These are phyloP conservation scores for Immersiella caudata DNA, from an alignment of 495 filamentous ascomycete species.

Conservation along the genomic window DNA sequence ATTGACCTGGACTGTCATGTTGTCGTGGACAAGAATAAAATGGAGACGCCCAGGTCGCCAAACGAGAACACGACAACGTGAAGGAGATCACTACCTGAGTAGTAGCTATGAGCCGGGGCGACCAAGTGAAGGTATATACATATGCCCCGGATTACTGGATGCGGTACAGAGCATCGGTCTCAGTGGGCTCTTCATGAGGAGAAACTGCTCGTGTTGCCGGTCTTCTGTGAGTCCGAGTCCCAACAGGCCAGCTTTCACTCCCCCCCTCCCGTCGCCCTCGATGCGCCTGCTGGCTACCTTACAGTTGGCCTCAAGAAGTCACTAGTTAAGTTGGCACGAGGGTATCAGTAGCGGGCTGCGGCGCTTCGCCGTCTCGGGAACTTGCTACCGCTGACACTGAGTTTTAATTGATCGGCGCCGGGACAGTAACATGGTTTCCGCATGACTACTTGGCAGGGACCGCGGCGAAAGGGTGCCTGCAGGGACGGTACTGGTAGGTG, in stretches of 20 bases:
- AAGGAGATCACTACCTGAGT: neutral
- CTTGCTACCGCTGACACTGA: neutral
- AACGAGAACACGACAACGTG: neutral
- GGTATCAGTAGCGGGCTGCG: neutral
- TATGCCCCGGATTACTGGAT: neutral
- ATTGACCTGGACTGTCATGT: constrained; percentile 16
- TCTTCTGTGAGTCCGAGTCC: neutral
- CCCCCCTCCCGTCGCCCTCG: neutral
- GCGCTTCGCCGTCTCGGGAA: neutral
- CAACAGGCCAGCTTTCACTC: neutral
- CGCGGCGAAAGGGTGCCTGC: neutral
- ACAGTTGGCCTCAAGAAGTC: neutral
- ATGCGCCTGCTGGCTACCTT: neutral
- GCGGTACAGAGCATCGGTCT: neutral
- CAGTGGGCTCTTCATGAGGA: neutral
- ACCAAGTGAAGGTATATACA: neutral
- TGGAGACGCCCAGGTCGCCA: neutral
- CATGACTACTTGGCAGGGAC: neutral
- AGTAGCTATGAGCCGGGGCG: neutral
- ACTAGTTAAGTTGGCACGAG: neutral
- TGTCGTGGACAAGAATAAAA: neutral
- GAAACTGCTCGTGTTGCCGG: neutral
- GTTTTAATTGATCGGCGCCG: neutral
- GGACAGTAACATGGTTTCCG: neutral
- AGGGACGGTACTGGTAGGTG: neutral